Conservation (phyloP, 2,329 filamentous ascomycete species). For the Hirsutella rhossiliensis region DNA sequence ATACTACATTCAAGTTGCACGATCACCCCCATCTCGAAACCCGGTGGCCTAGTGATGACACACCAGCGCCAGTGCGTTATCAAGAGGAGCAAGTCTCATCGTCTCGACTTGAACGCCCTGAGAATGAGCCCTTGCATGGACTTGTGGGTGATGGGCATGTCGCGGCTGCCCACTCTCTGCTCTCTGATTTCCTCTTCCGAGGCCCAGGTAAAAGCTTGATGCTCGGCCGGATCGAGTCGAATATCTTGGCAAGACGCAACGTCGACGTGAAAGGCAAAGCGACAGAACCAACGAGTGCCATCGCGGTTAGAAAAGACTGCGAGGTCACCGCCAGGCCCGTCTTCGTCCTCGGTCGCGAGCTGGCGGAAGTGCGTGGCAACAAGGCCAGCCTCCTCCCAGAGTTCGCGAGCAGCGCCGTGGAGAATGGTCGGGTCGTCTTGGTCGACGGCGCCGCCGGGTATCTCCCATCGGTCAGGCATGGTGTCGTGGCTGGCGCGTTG, state of each 20-base stretch:
- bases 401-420: slow-evolving; percentile 24
- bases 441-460: slow-evolving; percentile 29
- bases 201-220: slow-evolving; percentile 18
- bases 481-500: slow-evolving; percentile 26
- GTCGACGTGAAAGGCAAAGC: slow-evolving; percentile 7
- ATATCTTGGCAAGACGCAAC: slow-evolving; percentile 9
- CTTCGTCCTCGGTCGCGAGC: slow-evolving; percentile 2
- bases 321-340: background rate
- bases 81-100: background rate
- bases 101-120: background rate
- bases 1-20: no score
- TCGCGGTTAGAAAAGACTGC: slow-evolving; percentile 1
- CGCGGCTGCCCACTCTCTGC: background rate
- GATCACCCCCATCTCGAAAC: no score
- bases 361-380: slow-evolving; percentile 9
- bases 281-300: background rate
- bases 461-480: slow-evolving; percentile 27
- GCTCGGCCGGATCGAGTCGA: slow-evolving; percentile 17
- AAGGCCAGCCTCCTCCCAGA: slow-evolving; percentile 29
- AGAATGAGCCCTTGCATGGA: background rate
- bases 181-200: slow-evolving; percentile 11
- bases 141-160: background rate
- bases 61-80: background rate
- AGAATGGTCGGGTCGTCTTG: slow-evolving; percentile 22
- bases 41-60: no score